Conservation (phyloP, 23 red algal genomes). For the Gracilaria gracilis region DNA sequence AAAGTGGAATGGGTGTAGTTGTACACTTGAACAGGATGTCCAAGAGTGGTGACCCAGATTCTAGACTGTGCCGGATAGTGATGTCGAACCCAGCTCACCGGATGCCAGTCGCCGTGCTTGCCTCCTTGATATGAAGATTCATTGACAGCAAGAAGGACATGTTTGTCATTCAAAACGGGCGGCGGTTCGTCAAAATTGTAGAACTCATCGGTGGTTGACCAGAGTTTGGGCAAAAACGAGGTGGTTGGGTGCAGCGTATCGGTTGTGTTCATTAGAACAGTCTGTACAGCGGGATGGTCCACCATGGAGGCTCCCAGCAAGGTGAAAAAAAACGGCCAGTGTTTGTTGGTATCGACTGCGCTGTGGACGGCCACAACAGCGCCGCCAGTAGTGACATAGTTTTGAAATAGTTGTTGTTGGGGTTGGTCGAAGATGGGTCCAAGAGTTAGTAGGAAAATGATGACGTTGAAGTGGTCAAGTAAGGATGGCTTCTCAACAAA, state of each 20-base stretch:
- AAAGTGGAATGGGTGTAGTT: neutral
- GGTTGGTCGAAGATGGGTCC: neutral
- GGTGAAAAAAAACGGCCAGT: conserved; percentile 5
- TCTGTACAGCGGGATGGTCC: conserved; percentile 18
- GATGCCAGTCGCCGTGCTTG: conserved; percentile 1
- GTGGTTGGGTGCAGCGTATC: conserved; percentile 7
- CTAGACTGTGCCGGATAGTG: neutral
- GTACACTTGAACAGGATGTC: neutral
- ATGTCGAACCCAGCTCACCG: conserved; percentile 17
- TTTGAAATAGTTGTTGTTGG: neutral
- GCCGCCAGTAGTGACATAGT: neutral
- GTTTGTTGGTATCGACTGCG: conserved; percentile 22
- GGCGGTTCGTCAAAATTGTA: too few species aligned
- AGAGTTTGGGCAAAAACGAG: neutral
- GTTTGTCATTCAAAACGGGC: neutral
- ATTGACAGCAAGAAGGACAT: conserved; percentile 18
- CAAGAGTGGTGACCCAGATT: conserved; percentile 26
- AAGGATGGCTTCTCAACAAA: neutral
- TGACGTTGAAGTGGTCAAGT: neutral
- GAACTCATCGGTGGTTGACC: conserved; percentile 6
- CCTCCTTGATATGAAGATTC: conserved; percentile 12
- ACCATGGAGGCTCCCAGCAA: neutral
- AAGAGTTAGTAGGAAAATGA: conserved; percentile 13
- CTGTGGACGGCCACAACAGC: conserved; percentile 10
- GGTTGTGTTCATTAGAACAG: neutral